Evolutionary conservation across 257 asterid species (phyloP).

Genomic region (Nyctanthes arbortristis): DNA sequence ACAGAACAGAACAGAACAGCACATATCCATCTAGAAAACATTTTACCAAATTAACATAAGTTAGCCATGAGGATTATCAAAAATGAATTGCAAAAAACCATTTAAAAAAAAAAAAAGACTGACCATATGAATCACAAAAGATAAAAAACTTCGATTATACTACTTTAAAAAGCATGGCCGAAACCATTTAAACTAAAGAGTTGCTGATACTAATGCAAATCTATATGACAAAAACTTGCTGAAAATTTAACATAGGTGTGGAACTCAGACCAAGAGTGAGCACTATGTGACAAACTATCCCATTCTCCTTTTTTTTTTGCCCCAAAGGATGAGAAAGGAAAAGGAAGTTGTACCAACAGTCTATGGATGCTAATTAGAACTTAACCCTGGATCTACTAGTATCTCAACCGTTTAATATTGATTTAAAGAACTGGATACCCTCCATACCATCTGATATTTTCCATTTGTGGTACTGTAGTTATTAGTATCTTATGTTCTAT

Average conservation of each 20-base stretch:
- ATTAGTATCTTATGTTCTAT: too few species aligned
- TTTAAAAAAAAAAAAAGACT: too few species aligned
- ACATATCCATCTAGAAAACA: neutral
- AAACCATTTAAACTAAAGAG: neutral
- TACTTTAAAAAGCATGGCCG: too few species aligned
- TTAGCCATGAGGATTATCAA: neutral
- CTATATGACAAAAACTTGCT: conserved; percentile 7
- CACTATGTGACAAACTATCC: neutral
- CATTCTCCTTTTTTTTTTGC: neutral
- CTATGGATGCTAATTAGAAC: neutral
- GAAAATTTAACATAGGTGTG: conserved; percentile 15
- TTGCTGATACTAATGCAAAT: neutral
- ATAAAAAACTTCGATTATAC: too few species aligned
- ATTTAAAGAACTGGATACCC: too few species aligned
- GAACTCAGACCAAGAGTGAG: conserved; percentile 7
- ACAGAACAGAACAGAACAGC: neutral
- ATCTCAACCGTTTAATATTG: too few species aligned
- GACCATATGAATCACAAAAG: neutral
- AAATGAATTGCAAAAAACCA: neutral
- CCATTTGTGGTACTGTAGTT: too few species aligned
- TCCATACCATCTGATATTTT: too few species aligned
- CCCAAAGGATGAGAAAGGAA: neutral
- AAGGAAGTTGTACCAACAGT: too few species aligned
- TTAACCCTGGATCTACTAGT: neutral
- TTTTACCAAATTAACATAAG: neutral